Percentiles rank a stretch among this genome's conserved stretches.
Evolutionary conservation across 2,329 filamentous ascomycete genomes (phyloP).

Genomic region (Colletotrichum costaricense): DNA sequence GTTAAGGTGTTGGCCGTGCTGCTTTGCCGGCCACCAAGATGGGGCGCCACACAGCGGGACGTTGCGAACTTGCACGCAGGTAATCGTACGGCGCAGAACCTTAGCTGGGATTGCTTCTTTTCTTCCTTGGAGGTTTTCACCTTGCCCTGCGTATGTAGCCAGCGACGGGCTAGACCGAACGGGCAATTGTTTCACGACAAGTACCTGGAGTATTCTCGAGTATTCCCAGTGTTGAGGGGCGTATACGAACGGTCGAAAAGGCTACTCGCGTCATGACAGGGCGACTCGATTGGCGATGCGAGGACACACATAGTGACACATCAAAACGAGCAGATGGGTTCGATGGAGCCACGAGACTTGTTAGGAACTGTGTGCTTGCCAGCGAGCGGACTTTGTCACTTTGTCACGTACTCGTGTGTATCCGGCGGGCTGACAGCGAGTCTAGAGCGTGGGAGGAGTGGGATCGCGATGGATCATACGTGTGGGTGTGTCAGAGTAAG

Average conservation of each 20-base stretch:
- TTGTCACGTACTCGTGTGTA: background rate
- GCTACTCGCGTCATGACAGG: slow-evolving; percentile 25
- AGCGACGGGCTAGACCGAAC: slow-evolving; percentile 21
- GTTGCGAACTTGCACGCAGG: slow-evolving; percentile 19
- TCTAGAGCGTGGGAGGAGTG: background rate
- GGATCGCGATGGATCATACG: slow-evolving; percentile 20
- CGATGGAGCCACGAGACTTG: background rate
- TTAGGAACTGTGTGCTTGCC: background rate
- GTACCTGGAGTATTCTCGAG: background rate
- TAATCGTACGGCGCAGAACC: background rate
- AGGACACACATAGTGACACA: background rate
- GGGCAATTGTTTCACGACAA: slow-evolving; percentile 1
- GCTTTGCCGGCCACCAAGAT: background rate
- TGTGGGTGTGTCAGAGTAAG: slow-evolving; percentile 1
- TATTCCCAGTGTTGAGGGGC: slow-evolving; percentile 4
- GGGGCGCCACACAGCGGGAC: slow-evolving; percentile 14
- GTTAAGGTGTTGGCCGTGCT: background rate
- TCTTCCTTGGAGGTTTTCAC: background rate
- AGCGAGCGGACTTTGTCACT: background rate
- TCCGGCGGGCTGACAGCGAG: background rate
- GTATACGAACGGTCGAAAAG: slow-evolving; percentile 5
- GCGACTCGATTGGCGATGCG: background rate
- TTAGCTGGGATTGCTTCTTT: slow-evolving; percentile 1
- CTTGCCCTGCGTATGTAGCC: slow-evolving; percentile 1
- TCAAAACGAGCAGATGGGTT: background rate